phyloP scores from a whole-genome alignment of 768 basidiomycete genomes.

The Sistotremastrum suecicum region DNA sequence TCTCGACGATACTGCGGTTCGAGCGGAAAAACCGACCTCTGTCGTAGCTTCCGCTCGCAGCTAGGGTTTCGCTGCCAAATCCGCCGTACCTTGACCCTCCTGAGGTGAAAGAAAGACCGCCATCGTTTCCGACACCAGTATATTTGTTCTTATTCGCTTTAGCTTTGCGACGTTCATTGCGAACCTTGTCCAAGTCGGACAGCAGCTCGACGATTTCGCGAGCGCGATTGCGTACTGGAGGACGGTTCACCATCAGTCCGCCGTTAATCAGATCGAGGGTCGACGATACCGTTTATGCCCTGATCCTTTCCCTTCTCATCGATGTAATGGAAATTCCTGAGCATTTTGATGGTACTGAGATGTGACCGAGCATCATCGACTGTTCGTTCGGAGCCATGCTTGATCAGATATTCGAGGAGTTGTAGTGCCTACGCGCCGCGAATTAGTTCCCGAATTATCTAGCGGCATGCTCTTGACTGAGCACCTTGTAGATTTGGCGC shows the following conservation, averaged over 20 bases:
- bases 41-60: slow-evolving; percentile 10
- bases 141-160: slow-evolving; percentile 88
- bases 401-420: slow-evolving; percentile 89
- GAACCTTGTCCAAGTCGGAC: slow-evolving; percentile 81
- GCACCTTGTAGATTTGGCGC: slow-evolving; percentile 96
- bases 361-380: slow-evolving; percentile 96
- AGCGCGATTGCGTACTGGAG: slow-evolving; percentile 82
- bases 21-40: slow-evolving; percentile 11
- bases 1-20: slow-evolving; percentile 19
- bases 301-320: slow-evolving; percentile 99
- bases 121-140: slow-evolving; percentile 71
- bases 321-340: slow-evolving; percentile 94
- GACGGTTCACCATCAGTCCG: neutral
- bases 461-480: slow-evolving; percentile 2
- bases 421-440: slow-evolving; percentile 54
- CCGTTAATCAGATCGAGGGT: neutral
- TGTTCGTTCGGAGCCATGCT: slow-evolving; percentile 93
- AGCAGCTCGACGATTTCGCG: slow-evolving; percentile 88
- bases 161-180: slow-evolving; percentile 81
- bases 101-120: slow-evolving; percentile 44
- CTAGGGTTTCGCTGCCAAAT: slow-evolving; percentile 44
- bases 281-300: slow-evolving; percentile 75
- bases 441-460: neutral
- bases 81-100: slow-evolving; percentile 52
- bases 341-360: slow-evolving; percentile 92